Percentiles rank a stretch among this genome's conserved stretches.
phyloP scores from a whole-genome alignment of 306 rosid genomes.

The Medicago ruthenica region DNA sequence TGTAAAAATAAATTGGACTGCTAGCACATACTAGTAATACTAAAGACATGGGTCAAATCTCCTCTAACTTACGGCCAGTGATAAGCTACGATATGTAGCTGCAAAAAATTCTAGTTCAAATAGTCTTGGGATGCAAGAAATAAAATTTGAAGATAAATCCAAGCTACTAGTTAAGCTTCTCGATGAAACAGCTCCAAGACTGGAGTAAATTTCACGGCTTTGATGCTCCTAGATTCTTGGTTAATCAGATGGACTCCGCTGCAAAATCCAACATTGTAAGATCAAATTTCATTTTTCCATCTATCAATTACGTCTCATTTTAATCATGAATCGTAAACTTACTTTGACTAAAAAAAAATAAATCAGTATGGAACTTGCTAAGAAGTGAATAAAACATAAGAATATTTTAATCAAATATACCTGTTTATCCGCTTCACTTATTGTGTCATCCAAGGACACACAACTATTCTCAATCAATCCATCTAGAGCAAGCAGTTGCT shows the following conservation, averaged over 20 bases:
- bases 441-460: constrained; percentile 64
- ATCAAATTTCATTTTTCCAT: neutral
- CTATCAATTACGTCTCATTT: no score
- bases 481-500: constrained; percentile 50
- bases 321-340: no score
- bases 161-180: neutral
- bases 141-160: neutral
- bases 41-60: no score
- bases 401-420: constrained; percentile 48
- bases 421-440: constrained; percentile 52
- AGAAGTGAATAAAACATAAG: neutral
- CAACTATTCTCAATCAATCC: constrained; percentile 44
- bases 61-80: no score
- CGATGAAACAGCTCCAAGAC: neutral
- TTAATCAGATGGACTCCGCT: neutral
- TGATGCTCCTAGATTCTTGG: neutral
- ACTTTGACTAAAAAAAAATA: neutral
- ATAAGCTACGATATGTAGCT: constrained; percentile 5
- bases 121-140: neutral
- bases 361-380: neutral
- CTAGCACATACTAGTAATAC: no score
- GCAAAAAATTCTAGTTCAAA: neutral
- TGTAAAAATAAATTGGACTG: neutral
- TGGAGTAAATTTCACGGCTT: neutral
- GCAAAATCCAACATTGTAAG: constrained; percentile 36